Evolutionary conservation across 352 stramenopile species (phyloP).

Genomic region (Globisporangium ultimum): DNA sequence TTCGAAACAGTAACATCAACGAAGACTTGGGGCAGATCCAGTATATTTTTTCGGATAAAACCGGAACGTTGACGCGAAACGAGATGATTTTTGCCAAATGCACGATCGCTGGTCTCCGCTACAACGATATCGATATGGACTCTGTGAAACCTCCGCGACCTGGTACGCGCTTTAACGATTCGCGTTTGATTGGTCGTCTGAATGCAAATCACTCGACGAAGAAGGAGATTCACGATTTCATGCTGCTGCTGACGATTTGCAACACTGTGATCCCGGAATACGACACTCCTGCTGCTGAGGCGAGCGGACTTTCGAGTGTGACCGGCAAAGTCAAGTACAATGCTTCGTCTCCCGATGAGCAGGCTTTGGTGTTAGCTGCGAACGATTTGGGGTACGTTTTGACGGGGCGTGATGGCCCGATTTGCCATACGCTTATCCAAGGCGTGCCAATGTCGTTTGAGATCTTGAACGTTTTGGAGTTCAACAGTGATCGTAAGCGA

Average conservation of each 20-base stretch:
- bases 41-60: conserved; percentile 91
- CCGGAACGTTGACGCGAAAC: conserved; percentile 82
- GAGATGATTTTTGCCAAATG: conserved; percentile 92
- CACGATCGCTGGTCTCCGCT: conserved; percentile 87
- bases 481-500: conserved; percentile 97
- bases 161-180: conserved; percentile 81
- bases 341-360: conserved; percentile 80
- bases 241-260: conserved; percentile 82
- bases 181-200: conserved; percentile 60
- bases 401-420: conserved; percentile 51
- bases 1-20: conserved; percentile 88
- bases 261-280: conserved; percentile 86
- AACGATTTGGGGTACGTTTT: conserved; percentile 76
- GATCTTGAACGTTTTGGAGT: conserved; percentile 97
- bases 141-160: conserved; percentile 31
- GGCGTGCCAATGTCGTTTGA: conserved; percentile 78
- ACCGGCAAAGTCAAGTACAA: conserved; percentile 69
- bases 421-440: conserved; percentile 69
- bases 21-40: conserved; percentile 88
- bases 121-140: conserved; percentile 86
- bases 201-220: conserved; percentile 82
- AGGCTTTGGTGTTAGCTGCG: conserved; percentile 73
- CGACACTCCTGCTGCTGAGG: conserved; percentile 26
- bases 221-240: conserved; percentile 83
- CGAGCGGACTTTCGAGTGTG: not conserved